Evolutionary conservation across 495 filamentous ascomycete genomes (phyloP), one percentile per base, ranked within the genome.

Genomic region (Penicillium robsamsonii): DNA sequence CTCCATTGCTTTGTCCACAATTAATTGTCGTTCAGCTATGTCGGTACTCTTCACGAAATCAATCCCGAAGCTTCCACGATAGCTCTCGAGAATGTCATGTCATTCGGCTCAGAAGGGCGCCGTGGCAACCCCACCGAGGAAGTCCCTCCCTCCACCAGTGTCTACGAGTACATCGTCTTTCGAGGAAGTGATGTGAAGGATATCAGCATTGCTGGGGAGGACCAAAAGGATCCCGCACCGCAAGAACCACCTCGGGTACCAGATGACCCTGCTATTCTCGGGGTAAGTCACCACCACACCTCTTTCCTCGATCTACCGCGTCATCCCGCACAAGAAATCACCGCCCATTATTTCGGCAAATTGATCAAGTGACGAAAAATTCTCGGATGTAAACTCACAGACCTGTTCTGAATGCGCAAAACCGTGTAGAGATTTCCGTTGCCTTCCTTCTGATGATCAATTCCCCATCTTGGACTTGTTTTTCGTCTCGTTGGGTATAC

Each of bases 151-250:
- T 92, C 90, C 0, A 83, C 89, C 50, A 87, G 86, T 61, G 77
- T 97, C 63, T 99, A 97, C 76, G 95, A 97, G 69, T 97, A 99
- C 79, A 97, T 99, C 65, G 93, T 99, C 57, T 99, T 99, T 71
- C 89, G 93, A 45, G 94, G 95, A 50, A 96, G 91, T 70, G 94
- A 99, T 80, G 94, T 99, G 66, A 97, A 97, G 76, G 93, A 99
- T 70, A 82, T 99, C 63, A 87, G 89, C 54, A 89, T 99, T 63
- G 92, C 95, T 57, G 86, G 94, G 7, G 64, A 69, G 61, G 79
- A 83, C 38, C 84, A 87, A 7, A 88, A 92, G 70, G 87, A 94
- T 69, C 84, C 84, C 60, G 78, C 87, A 64, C 83, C 85, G 43
- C 70, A 77, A 56, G 75, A 82, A 58, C 76, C 75, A 46, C 89